phyloP scores from a whole-genome alignment of 805 yeast species.

The Pichia ethanolica region DNA sequence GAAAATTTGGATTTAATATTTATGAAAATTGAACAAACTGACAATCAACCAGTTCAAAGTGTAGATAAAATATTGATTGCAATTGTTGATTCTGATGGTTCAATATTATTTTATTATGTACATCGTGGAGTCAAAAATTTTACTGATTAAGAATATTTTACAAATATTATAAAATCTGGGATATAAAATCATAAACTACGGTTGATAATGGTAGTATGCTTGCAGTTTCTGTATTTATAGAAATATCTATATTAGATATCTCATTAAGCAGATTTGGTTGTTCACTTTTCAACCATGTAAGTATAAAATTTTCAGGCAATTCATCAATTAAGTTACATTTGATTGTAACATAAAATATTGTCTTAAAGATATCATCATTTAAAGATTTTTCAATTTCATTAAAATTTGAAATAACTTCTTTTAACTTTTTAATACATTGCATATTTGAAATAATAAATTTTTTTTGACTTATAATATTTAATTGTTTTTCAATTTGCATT shows the following conservation, averaged over 20 bases:
- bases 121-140: conserved; percentile 51
- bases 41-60: conserved; percentile 12
- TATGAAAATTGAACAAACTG: conserved; percentile 13
- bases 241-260: not conserved
- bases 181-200: too few relatives aligned
- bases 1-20: conserved; percentile 36
- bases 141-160: not conserved
- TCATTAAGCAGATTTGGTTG: conserved; percentile 24
- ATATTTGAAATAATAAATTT: conserved; percentile 26
- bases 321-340: conserved; percentile 18
- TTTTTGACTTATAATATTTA: conserved; percentile 19
- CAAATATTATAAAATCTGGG: too few relatives aligned
- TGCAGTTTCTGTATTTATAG: not conserved
- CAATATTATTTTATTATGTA: conserved; percentile 61
- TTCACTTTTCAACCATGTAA: conserved; percentile 27
- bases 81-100: conserved; percentile 56
- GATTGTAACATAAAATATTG: conserved; percentile 35
- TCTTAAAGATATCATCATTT: conserved; percentile 24
- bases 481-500: conserved; percentile 17
- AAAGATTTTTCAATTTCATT: not conserved
- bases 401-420: conserved; percentile 11
- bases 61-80: conserved; percentile 46
- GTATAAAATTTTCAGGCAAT: conserved; percentile 37
- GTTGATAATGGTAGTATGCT: too few relatives aligned
- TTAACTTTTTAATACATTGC: conserved; percentile 22